phyloP scores from a whole-genome alignment of 257 asterid species.

The Cynanchum wilfordii region DNA sequence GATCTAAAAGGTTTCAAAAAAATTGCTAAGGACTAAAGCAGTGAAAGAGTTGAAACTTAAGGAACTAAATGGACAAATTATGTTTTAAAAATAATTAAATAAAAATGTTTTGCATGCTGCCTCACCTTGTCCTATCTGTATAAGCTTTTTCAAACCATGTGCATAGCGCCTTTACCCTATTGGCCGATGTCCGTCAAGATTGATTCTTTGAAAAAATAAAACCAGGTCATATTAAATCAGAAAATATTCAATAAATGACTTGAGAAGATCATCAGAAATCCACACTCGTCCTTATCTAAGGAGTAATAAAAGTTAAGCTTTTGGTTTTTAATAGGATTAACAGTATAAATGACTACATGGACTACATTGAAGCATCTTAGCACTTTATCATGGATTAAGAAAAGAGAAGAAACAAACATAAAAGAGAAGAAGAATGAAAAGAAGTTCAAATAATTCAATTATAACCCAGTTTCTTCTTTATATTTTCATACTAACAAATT shows the following conservation, averaged over 20 bases:
- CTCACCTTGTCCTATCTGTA: conserved; percentile 94
- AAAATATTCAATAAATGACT: neutral
- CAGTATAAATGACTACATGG: neutral
- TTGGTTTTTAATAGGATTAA: neutral
- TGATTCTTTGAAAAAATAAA: conserved; percentile 54
- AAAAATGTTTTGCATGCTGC: neutral
- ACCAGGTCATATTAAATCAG: neutral
- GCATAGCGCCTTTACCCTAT: conserved; percentile 89
- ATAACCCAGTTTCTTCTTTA: neutral
- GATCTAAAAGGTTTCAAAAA: too few relatives aligned
- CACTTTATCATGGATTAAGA: neutral
- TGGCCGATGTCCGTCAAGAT: conserved; percentile 90
- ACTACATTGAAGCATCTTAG: neutral
- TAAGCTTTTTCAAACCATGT: conserved; percentile 68
- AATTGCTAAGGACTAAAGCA: too few relatives aligned
- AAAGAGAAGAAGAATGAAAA: neutral
- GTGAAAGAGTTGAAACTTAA: too few relatives aligned
- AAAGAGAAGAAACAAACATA: neutral
- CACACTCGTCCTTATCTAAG: neutral
- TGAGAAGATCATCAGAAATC: neutral
- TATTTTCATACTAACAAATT: neutral
- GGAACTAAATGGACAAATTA: too few relatives aligned
- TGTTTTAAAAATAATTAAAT: too few relatives aligned
- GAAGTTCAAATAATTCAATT: neutral
- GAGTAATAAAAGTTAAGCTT: neutral